A percentile compares a stretch with the other conserved stretches of the same genome.
These are phyloP conservation scores for Rhodocollybia butyracea DNA, from an alignment of 768 basidiomycete genomes.

Conservation along the genomic window DNA sequence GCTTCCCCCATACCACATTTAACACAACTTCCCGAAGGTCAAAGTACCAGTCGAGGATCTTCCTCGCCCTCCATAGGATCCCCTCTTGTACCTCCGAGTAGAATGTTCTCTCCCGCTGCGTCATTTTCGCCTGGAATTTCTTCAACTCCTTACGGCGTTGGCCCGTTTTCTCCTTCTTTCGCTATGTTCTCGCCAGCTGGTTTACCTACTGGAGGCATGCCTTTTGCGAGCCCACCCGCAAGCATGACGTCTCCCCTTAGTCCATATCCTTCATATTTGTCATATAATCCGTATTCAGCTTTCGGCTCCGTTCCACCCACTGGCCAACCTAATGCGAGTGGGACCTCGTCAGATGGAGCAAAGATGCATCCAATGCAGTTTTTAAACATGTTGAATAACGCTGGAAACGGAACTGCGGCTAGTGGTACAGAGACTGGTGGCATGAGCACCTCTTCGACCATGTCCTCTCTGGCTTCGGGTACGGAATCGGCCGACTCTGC, in stretches of 20 bases:
- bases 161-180: neutral
- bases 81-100: conserved; percentile 1
- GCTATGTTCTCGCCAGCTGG: neutral
- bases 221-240: neutral
- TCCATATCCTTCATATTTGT: neutral
- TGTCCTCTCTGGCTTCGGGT: neutral
- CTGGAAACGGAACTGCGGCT: neutral
- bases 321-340: neutral
- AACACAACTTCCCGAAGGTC: neutral
- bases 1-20: neutral
- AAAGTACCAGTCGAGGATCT: neutral
- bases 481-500: neutral
- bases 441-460: neutral
- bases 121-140: neutral
- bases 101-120: conserved; percentile 4
- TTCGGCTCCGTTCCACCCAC: neutral
- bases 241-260: conserved; percentile 5
- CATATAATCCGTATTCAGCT: neutral
- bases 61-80: conserved; percentile 2
- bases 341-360: neutral
- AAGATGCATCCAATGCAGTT: conserved; percentile 7
- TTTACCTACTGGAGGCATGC: neutral
- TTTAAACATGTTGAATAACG: neutral
- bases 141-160: neutral
- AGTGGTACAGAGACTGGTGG: neutral